Base-by-base conservation (phyloP, 129 eudicot genomes). In the Tagetes patula region DNA sequence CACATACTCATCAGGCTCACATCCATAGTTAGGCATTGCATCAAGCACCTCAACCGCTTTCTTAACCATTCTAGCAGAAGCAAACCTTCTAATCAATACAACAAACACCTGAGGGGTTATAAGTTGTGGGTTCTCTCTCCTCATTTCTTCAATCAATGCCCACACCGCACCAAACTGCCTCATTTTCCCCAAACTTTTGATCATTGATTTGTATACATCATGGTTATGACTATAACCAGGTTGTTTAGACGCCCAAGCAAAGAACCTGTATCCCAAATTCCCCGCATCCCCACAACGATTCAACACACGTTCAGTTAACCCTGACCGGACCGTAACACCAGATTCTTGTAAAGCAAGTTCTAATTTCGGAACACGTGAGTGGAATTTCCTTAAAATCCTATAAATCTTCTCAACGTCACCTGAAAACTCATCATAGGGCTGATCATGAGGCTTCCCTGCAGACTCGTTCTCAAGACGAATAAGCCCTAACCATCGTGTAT, bases 211-310 rank as follows among this genome's bases (percentile, higher is more conserved):
- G 52, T 92, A 92, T 8, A 86, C 89, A 60, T 89, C 97, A 67
- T 87, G 85, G 77, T 81, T 85, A 71, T 86, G 94, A 70, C 75
- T 73, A 49, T 89, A 87, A 75, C 88, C 94, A 0, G 89, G 88
- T 41, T 92, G 93, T 66, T 74, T 92, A 0, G 96, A 85, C 10
- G 94, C 88, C 97, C 97, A 89, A 2, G 88, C 82, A 55, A 89
- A 92, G 72, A 89, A 89, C 60, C 91, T 77, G 78, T 89, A 92
- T 36, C 87, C 97, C 66, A 92, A 77, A 56, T 87, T 89, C 34
- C 96, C 97, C 0, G 96, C 96, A 83, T 89, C 96, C 6, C 97
- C 96, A 46, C 97, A 89, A 58, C 97, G 96, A 38, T 84, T 75
- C 69, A 89, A 79, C 20, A 92, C 96, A 1, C 97, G 83, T 67